Evolutionary conservation across 2,329 filamentous ascomycete genomes (phyloP).

Genomic region (Aureobasidium sp.): DNA sequence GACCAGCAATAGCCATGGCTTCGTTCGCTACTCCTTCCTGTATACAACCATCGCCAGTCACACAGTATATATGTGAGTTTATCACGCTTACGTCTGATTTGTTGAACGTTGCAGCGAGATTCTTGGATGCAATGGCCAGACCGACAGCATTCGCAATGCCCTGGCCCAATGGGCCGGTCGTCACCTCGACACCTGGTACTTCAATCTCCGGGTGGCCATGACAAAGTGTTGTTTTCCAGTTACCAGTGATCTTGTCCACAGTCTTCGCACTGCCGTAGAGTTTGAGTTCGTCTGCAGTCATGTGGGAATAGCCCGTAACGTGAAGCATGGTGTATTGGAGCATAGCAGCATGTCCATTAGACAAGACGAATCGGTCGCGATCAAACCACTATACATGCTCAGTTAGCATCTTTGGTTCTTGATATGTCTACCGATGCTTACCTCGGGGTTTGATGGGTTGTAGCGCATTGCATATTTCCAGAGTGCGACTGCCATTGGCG

Average conservation of each 20-base stretch:
- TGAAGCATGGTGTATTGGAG: slow-evolving; percentile 63
- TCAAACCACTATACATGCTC: slow-evolving; percentile 67
- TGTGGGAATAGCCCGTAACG: slow-evolving; percentile 57
- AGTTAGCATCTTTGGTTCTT: too few relatives aligned
- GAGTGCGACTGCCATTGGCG: slow-evolving; percentile 66
- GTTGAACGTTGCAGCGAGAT: slow-evolving; percentile 63
- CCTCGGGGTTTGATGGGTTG: slow-evolving; percentile 60
- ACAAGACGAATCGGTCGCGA: slow-evolving; percentile 68
- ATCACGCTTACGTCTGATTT: slow-evolving; percentile 53
- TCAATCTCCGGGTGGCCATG: slow-evolving; percentile 62
- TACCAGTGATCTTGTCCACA: slow-evolving; percentile 55
- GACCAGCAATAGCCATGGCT: slow-evolving; percentile 62
- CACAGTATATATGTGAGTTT: slow-evolving; percentile 61
- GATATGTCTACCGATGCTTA: too few relatives aligned
- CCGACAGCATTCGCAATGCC: slow-evolving; percentile 67
- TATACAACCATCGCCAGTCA: slow-evolving; percentile 65
- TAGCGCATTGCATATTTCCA: slow-evolving; percentile 72
- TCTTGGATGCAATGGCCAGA: slow-evolving; percentile 64
- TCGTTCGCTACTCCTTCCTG: slow-evolving; percentile 67
- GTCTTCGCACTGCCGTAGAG: slow-evolving; percentile 56
- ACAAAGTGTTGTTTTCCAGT: too few relatives aligned
- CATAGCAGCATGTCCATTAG: slow-evolving; percentile 64
- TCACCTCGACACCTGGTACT: slow-evolving; percentile 64
- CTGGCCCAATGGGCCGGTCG: slow-evolving; percentile 65
- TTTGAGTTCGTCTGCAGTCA: slow-evolving; percentile 64